Percentiles rank a stretch among this genome's conserved stretches.
phyloP scores from a whole-genome alignment of 1,139 yeast species.

The Yamadazyma sp. region DNA sequence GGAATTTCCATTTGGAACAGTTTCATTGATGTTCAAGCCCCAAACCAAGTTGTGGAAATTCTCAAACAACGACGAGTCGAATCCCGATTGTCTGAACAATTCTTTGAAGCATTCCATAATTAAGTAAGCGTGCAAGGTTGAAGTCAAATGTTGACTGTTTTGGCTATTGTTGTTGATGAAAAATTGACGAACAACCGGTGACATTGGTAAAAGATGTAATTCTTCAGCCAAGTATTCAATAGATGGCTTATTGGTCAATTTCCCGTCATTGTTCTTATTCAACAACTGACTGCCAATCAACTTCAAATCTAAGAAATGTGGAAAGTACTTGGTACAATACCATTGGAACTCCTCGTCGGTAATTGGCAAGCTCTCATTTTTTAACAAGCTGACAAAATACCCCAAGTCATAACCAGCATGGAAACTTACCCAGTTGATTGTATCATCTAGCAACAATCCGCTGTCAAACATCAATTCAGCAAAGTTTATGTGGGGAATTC shows the following conservation, averaged over 20 bases:
- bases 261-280: slow-evolving; percentile 20
- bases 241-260: slow-evolving; percentile 39
- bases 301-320: slow-evolving; percentile 82
- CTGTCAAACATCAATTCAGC: slow-evolving; percentile 85
- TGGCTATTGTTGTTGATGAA: slow-evolving; percentile 35
- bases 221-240: slow-evolving; percentile 58
- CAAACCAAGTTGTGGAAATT: slow-evolving; percentile 53
- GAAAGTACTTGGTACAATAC: slow-evolving; percentile 74
- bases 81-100: slow-evolving; percentile 44
- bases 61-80: slow-evolving; percentile 34
- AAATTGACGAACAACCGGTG: slow-evolving; percentile 51
- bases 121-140: slow-evolving; percentile 52
- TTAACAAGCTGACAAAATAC: slow-evolving; percentile 73
- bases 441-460: slow-evolving; percentile 74
- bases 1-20: slow-evolving; percentile 18
- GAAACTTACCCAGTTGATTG: slow-evolving; percentile 85
- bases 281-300: slow-evolving; percentile 62
- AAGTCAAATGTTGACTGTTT: slow-evolving; percentile 44
- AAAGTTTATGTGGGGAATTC: slow-evolving; percentile 78
- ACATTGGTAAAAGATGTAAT: slow-evolving; percentile 50
- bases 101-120: slow-evolving; percentile 61
- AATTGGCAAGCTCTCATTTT: slow-evolving; percentile 75
- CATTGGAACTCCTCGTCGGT: slow-evolving; percentile 78
- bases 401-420: slow-evolving; percentile 97
- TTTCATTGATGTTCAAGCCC: slow-evolving; percentile 40